Base-by-base conservation (phyloP, 2,329 filamentous ascomycete species). In the Pestalotiopsis sp. region DNA sequence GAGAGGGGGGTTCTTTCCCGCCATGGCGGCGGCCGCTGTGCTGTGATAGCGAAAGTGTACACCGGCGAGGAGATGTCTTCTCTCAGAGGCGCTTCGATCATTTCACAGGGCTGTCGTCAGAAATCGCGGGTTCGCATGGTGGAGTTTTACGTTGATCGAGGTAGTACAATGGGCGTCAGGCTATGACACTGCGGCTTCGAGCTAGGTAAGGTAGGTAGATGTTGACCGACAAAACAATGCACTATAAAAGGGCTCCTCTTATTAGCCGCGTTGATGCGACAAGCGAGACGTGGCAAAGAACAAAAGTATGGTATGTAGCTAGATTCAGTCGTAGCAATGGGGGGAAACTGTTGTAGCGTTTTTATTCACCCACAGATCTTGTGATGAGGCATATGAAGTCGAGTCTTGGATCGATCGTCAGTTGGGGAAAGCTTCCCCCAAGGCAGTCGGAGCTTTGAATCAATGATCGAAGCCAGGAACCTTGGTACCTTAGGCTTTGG, bases 1-100 rank as follows among this genome's bases (percentile, higher is more conserved):
- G 27, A 73, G 49, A 27, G 64, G 66, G 27, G 73, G 73, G 52
- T 76, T 76, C 70, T 73, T 77, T 59, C 72, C 74, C 63, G 79
- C 77, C 78, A 79, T 79, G 66, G 62, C 71, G 70, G 23, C 64
- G 64, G 69, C 49, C 38, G 36, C n/a, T 31, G 31, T 36, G 31
- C 31, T 36, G 41, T 39, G 27, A 13, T 17, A 41, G 45, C 25
- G 58, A n/a, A 69, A 68, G 70, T 71, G 23, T 65, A n/a, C 62
- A 41, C 20, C 20, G 14, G n/a, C 27, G 20, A 23, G 14, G n/a
- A 14, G 52, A 6, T 4, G 36, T 59, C 14, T 17, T 9, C 57
- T 45, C 20, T 38, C 9, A 23, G 25, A 59, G 25, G 57, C 66
- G 11, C 23, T 17, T 17, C n/a, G 9, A 63, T 38, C 31, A 63